Conservation (phyloP, 371 early-diverging fungal genomes). For the Parasitella parasitica region DNA sequence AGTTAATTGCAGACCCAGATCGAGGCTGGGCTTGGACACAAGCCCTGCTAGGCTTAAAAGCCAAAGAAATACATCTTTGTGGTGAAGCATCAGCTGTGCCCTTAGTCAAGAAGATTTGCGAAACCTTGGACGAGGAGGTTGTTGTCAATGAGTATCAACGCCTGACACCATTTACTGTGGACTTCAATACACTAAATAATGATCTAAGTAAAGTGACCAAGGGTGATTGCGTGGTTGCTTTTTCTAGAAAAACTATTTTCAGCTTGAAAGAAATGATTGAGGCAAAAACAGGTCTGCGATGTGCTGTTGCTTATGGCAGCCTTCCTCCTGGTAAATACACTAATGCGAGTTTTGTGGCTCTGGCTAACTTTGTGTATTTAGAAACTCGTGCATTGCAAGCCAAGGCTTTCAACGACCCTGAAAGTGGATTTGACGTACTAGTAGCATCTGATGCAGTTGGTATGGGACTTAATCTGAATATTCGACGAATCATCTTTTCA, state of each 20-base stretch:
- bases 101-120: slow-evolving; percentile 74
- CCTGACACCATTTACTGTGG: slow-evolving; percentile 68
- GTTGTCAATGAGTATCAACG: slow-evolving; percentile 79
- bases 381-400: slow-evolving; percentile 92
- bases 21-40: slow-evolving; percentile 98
- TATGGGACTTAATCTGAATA: slow-evolving; percentile 96
- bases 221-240: slow-evolving; percentile 92
- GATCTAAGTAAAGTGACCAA: slow-evolving; percentile 57
- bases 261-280: slow-evolving; percentile 76
- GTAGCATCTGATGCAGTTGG: slow-evolving; percentile 97
- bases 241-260: slow-evolving; percentile 83
- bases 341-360: not conserved
- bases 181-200: slow-evolving; percentile 51
- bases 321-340: slow-evolving; percentile 78
- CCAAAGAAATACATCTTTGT: slow-evolving; percentile 89
- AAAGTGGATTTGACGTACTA: slow-evolving; percentile 78
- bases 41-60: slow-evolving; percentile 81
- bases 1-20: slow-evolving; percentile 84
- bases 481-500: slow-evolving; percentile 85
- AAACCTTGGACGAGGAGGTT: slow-evolving; percentile 75
- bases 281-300: slow-evolving; percentile 64
- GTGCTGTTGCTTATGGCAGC: slow-evolving; percentile 93
- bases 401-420: slow-evolving; percentile 83
- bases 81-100: slow-evolving; percentile 90
- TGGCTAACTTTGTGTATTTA: slow-evolving; percentile 1